Evolutionary conservation across 2,329 filamentous ascomycete genomes (phyloP).

Genomic region (Penicillium oxalicum): DNA sequence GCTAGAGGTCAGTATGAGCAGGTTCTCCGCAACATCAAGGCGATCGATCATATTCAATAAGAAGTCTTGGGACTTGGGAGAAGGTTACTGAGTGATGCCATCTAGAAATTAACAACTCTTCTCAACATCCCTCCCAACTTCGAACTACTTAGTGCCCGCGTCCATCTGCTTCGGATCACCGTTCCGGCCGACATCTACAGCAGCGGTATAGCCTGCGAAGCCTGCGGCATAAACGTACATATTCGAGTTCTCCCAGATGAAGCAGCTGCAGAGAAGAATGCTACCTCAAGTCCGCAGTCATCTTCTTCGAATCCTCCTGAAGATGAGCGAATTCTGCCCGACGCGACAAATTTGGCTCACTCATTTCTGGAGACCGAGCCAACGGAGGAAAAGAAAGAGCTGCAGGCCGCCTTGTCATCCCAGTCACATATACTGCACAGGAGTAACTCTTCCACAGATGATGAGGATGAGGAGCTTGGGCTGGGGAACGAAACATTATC

Average conservation of each 20-base stretch:
- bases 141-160: conserved; percentile 65
- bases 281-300: conserved; percentile 16
- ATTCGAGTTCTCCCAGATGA: conserved; percentile 49
- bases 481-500: conserved; percentile 51
- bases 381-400: conserved; percentile 50
- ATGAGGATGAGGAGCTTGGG: conserved; percentile 47
- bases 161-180: conserved; percentile 70
- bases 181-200: conserved; percentile 84
- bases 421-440: conserved; percentile 48
- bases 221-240: conserved; percentile 72
- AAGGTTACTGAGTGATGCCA: conserved; percentile 21
- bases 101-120: conserved; percentile 69
- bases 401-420: conserved; percentile 52
- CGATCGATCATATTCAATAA: neutral
- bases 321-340: conserved; percentile 42
- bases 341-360: conserved; percentile 53
- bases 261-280: conserved; percentile 27
- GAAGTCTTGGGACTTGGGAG: neutral
- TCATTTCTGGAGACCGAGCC: conserved; percentile 57
- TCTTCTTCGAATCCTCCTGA: conserved; percentile 21
- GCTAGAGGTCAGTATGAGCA: conserved; percentile 56
- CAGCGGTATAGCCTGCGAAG: conserved; percentile 73
- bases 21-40: conserved; percentile 2
- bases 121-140: conserved; percentile 69
- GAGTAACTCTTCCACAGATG: conserved; percentile 41